phyloP scores from a whole-genome alignment of 2,329 filamentous ascomycete genomes.

The Fusarium anthophilum region DNA sequence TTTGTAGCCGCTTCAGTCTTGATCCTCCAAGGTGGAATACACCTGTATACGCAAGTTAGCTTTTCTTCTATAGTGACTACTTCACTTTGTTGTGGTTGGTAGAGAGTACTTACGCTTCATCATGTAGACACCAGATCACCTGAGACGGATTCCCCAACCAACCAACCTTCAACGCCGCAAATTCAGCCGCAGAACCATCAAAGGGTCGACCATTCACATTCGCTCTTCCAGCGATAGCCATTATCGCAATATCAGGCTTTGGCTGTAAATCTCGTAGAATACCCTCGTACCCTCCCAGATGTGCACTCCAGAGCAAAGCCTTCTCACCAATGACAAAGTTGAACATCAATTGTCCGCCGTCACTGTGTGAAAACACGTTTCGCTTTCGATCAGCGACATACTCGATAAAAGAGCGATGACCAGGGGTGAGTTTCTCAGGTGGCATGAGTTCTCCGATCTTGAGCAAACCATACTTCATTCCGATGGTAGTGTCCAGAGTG shows the following conservation, averaged over 20 bases:
- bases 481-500: background rate
- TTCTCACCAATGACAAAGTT: background rate
- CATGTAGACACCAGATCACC: background rate
- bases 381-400: background rate
- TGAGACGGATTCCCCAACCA: background rate
- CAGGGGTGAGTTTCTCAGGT: background rate
- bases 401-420: background rate
- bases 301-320: background rate
- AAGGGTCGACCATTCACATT: background rate
- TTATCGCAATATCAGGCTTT: background rate
- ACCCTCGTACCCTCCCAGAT: background rate
- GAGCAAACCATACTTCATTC: background rate
- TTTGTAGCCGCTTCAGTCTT: background rate
- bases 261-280: background rate
- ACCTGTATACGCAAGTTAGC: background rate
- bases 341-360: background rate
- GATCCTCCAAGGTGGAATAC: background rate
- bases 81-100: too few species aligned
- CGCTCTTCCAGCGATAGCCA: background rate
- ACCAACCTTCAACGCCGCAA: background rate
- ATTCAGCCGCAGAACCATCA: background rate
- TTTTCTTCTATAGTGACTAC: too few species aligned
- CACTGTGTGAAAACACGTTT: background rate
- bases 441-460: background rate
- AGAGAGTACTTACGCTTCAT: background rate